Percentiles rank a stretch among this genome's conserved stretches.
These are phyloP conservation scores for Phyllosticta paracitricarpa DNA, from an alignment of 2,329 filamentous ascomycete genomes.

Conservation along the genomic window DNA sequence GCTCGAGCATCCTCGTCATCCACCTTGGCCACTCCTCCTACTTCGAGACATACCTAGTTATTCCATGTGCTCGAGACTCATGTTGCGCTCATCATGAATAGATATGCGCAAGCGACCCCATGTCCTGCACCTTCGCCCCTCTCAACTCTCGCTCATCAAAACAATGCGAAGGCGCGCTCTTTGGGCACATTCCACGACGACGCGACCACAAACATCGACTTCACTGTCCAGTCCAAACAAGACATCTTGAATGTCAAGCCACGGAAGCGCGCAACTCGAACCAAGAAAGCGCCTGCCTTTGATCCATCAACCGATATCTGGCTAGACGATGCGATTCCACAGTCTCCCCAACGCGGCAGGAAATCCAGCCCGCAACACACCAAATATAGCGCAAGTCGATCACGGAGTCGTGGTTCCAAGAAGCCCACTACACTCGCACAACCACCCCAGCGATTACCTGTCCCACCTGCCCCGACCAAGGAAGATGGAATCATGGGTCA, in stretches of 20 bases:
- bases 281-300: constrained; percentile 18
- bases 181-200: constrained; percentile 12
- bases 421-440: constrained; percentile 25
- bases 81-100: constrained; percentile 19
- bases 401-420: constrained; percentile 12
- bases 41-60: background rate
- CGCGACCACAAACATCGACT: constrained; percentile 28
- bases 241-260: constrained; percentile 23
- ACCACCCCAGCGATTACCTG: constrained; percentile 26
- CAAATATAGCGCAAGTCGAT: background rate
- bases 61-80: background rate
- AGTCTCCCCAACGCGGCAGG: constrained; percentile 20
- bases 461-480: constrained; percentile 14
- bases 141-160: background rate
- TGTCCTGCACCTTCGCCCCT: constrained; percentile 23
- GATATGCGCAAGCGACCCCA: constrained; percentile 26
- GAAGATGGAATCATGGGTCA: constrained; percentile 15
- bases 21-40: background rate
- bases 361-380: constrained; percentile 16
- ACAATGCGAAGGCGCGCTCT: background rate
- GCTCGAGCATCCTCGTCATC: background rate
- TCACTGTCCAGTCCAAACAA: constrained; percentile 27
- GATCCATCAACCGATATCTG: constrained; percentile 26
- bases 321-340: constrained; percentile 24
- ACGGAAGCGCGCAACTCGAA: constrained; percentile 18